A percentile compares a stretch with the other conserved stretches of the same genome.
phyloP scores from a whole-genome alignment of 164 flowering plant genomes.

The Vitis rupestris region DNA sequence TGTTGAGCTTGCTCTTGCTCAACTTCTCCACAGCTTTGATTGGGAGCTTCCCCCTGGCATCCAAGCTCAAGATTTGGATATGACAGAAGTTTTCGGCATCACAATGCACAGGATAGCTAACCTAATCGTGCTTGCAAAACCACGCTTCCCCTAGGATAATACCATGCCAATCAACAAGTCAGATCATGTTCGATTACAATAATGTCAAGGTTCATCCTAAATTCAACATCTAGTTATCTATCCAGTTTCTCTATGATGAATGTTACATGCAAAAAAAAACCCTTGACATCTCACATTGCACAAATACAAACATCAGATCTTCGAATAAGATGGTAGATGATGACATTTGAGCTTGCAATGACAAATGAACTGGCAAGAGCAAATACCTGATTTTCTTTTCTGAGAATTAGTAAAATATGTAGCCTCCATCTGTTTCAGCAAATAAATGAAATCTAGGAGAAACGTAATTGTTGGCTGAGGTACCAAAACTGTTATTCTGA shows the following conservation, averaged over 20 bases:
- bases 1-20: slow-evolving; percentile 53
- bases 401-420: too few relatives aligned
- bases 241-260: too few relatives aligned
- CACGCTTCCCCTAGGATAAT: slow-evolving; percentile 15
- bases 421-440: too few relatives aligned
- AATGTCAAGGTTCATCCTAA: too few relatives aligned
- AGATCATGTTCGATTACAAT: too few relatives aligned
- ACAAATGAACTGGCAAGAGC: neutral
- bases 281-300: too few relatives aligned
- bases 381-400: neutral
- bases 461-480: neutral
- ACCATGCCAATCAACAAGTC: too few relatives aligned
- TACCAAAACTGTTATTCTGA: too few relatives aligned
- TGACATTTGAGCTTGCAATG: neutral
- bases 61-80: slow-evolving; percentile 35
- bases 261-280: too few relatives aligned
- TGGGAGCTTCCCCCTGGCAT: slow-evolving; percentile 52
- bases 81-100: slow-evolving; percentile 49
- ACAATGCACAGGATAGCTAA: slow-evolving; percentile 33
- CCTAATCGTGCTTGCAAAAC: slow-evolving; percentile 38
- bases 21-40: slow-evolving; percentile 48
- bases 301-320: too few relatives aligned
- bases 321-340: neutral
- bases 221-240: too few relatives aligned
- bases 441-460: neutral